phyloP scores from a whole-genome alignment of 2,329 filamentous ascomycete genomes.

The Colletotrichum musae region DNA sequence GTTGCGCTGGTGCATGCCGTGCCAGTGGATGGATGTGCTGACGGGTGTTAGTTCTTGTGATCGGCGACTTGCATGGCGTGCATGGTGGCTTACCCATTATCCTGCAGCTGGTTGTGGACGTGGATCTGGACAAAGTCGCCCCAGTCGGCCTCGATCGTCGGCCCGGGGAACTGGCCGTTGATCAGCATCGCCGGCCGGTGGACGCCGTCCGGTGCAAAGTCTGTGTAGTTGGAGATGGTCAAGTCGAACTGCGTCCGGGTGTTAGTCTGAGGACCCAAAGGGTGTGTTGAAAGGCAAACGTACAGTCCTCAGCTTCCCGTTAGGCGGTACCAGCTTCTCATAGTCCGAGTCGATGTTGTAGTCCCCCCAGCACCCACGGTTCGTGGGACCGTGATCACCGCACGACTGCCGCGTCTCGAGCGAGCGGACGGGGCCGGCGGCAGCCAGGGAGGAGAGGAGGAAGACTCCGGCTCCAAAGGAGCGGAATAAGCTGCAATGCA shows the following conservation, averaged over 20 bases:
- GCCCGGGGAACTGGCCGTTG: conserved; percentile 64
- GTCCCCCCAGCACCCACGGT: conserved; percentile 51
- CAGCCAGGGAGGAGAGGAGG: conserved; percentile 25
- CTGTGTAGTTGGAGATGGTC: conserved; percentile 45
- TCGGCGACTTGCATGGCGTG: conserved; percentile 11
- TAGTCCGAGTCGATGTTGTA: conserved; percentile 51
- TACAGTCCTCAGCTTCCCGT: conserved; percentile 45
- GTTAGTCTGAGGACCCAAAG: background rate
- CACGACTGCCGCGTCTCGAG: conserved; percentile 41
- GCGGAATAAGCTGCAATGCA: conserved; percentile 19
- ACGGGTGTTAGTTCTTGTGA: conserved; percentile 52
- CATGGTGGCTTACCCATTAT: conserved; percentile 45
- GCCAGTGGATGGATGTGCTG: conserved; percentile 62
- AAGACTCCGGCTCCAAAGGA: conserved; percentile 31
- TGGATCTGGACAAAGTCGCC: conserved; percentile 66
- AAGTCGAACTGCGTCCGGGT: conserved; percentile 44
- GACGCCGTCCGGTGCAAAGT: conserved; percentile 44
- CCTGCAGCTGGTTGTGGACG: conserved; percentile 71
- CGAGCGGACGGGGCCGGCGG: conserved; percentile 34
- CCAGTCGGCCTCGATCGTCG: conserved; percentile 63
- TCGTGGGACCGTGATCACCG: conserved; percentile 48
- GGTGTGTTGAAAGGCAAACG: conserved; percentile 6
- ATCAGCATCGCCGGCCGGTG: conserved; percentile 58
- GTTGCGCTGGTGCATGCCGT: conserved; percentile 61
- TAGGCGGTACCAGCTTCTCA: conserved; percentile 46